Evolutionary conservation across 306 rosid species (phyloP), one percentile per base, ranked within the genome.

Genomic region (Fragaria ananassa): DNA sequence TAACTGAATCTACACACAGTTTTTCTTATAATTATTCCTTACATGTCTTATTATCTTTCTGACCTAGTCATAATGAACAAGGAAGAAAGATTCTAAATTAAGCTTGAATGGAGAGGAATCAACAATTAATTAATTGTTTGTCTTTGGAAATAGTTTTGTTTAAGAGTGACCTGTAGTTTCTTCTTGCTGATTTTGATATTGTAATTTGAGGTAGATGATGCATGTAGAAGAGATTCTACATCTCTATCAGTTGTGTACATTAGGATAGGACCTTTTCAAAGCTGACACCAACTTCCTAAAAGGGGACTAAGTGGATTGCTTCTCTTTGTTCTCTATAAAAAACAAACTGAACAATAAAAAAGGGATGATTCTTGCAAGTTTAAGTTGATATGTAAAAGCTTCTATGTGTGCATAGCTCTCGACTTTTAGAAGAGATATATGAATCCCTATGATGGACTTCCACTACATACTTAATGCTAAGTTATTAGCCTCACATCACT

Each of bases 391-490:
- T 19, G 57, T 61, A 45, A 73, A 73, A 74, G 14, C 31, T 61
- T 21, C 12, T 35, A 17, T 2, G 27, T 74, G 56, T 13, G n/a
- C 25, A 51, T 60, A 62, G 45, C 73, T 64, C 31, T 64, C 39
- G 68, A 72, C 67, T 61, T 34, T 37, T 50, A 37, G n/a, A 19
- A 71, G 35, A 51, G 9, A 54, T 10, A 42, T 8, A 42, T 13
- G 23, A 4, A 35, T 39, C 23, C 11, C 21, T 66, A 68, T 79
- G 68, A 9, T 74, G 74, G 70, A 39, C 50, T 72, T 64, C 78
- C 83, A 57, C 75, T 58, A 69, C 39, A 42, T 53, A 72, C 78
- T 29, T 27, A 4, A 37, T 67, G 78, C 61, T 45, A 57, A 66
- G 49, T 56, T 66, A 54, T 65, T 65, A 35, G 58, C 70, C 31